Evolutionary conservation across 768 basidiomycete genomes (phyloP), one percentile per base, ranked within the genome.

Genomic region (Thelephora ganbajun): DNA sequence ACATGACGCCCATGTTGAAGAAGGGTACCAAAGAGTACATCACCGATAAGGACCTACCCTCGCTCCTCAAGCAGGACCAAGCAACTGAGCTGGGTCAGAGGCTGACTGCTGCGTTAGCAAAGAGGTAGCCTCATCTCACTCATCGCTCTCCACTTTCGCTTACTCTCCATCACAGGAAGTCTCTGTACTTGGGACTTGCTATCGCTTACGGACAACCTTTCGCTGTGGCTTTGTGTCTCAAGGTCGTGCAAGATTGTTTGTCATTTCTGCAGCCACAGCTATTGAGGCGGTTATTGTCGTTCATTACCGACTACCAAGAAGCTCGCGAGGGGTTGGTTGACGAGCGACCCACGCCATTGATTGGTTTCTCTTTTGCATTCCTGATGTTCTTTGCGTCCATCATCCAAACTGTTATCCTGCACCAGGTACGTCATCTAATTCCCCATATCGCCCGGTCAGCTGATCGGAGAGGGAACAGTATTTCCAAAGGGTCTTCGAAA

Each of bases 221-320:
- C 53, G 64, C 69, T 2, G 53, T 69, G 26, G 87, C 84, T 0
- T 73, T 69, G 0, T 43, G 59, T 18, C 67, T 93, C 43, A 96
- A 94, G 63, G 50, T 85, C n/a, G 30, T 73, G 1, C 88, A 92
- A 59, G 94, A 98, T 58, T 64, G 68, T 22, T 67, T 97, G 16
- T 77, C 79, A 0, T 97, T 96, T 63, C 61, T 78, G 6, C 93
- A 97, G 58, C 94, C 94, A 0, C 83, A 91, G 58, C 70, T 96
- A 1, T 74, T 98, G 19, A 77, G 86, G 6, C 71, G 77, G 56
- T 67, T 98, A 4, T 69, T 97, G 45, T 65, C 74, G 7, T 97
- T 87, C 59, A 92, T 98, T 41, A 79, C 86, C 0, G 63, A 66
- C 2, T 96, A 94, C 61, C 83, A 85, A 56, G 64, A 58, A 36